Conservation (phyloP, 345 rosid genomes). For the Pistacia integerrima region DNA sequence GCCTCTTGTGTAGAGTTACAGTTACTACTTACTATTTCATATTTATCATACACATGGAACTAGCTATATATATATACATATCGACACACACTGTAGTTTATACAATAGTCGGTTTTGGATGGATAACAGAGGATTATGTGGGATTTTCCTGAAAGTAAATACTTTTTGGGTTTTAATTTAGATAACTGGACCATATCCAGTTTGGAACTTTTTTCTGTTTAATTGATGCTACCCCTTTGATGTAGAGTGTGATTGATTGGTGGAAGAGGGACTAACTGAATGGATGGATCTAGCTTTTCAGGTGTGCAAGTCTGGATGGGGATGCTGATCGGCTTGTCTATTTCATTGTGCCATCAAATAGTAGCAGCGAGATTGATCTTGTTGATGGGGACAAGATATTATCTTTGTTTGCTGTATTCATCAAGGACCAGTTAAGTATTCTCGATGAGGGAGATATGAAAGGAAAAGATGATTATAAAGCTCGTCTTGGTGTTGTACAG, state of each 20-base stretch:
- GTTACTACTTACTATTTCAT: neutral
- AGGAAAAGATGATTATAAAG: slow-evolving; percentile 25
- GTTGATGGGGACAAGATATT: slow-evolving; percentile 95
- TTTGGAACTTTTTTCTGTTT: no score
- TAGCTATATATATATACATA: neutral
- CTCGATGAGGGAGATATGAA: slow-evolving; percentile 38
- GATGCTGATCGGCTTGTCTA: slow-evolving; percentile 94
- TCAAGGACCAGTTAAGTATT: slow-evolving; percentile 69
- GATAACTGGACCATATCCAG: neutral
- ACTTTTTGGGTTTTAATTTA: neutral
- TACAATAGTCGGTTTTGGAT: slow-evolving; percentile 1
- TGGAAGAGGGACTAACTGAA: slow-evolving; percentile 29
- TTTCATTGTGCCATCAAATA: slow-evolving; percentile 47
- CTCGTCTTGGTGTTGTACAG: slow-evolving; percentile 78
- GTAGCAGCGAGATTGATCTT: slow-evolving; percentile 54
- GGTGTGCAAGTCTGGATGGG: slow-evolving; percentile 97
- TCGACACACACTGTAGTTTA: neutral
- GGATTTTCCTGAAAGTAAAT: neutral
- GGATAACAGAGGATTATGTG: slow-evolving; percentile 1
- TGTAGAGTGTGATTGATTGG: neutral
- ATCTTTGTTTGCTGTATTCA: slow-evolving; percentile 78
- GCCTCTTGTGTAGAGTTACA: neutral
- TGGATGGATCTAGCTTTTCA: slow-evolving; percentile 45
- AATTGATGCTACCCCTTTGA: neutral
- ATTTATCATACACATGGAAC: neutral